phyloP scores from a whole-genome alignment of 305 asterid genomes.

The Fraxinus albicans region DNA sequence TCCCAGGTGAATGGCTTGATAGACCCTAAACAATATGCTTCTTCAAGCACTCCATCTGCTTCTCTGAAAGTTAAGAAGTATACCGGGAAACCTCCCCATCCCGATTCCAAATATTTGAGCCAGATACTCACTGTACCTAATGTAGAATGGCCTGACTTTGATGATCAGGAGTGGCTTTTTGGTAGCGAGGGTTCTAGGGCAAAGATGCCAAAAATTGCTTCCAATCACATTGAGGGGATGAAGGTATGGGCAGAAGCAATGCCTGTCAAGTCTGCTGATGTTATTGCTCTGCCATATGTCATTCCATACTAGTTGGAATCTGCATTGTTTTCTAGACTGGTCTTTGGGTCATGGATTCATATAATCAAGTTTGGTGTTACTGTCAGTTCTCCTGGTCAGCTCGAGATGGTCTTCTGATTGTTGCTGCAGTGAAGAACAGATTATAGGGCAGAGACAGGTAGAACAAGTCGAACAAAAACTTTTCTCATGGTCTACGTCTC shows the following conservation, averaged over 20 bases:
- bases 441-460: neutral
- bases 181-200: constrained; percentile 16
- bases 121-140: constrained; percentile 43
- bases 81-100: constrained; percentile 44
- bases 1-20: constrained; percentile 22
- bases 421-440: neutral
- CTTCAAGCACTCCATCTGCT: constrained; percentile 23
- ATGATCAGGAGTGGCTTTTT: constrained; percentile 57
- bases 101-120: constrained; percentile 46
- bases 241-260: constrained; percentile 57
- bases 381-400: neutral
- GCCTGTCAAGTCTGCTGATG: constrained; percentile 37
- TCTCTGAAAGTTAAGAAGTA: constrained; percentile 31
- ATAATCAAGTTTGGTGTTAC: neutral
- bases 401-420: neutral
- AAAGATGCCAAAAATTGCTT: constrained; percentile 30
- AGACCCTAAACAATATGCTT: constrained; percentile 19
- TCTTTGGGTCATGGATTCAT: neutral
- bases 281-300: constrained; percentile 52
- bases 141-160: constrained; percentile 39
- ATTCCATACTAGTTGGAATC: constrained; percentile 42
- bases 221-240: constrained; percentile 24
- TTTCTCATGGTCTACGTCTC: neutral
- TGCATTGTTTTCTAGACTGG: neutral
- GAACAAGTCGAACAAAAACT: neutral